Base-by-base conservation (phyloP, 2,329 filamentous ascomycete species). In the Colletotrichum tanaceti region DNA sequence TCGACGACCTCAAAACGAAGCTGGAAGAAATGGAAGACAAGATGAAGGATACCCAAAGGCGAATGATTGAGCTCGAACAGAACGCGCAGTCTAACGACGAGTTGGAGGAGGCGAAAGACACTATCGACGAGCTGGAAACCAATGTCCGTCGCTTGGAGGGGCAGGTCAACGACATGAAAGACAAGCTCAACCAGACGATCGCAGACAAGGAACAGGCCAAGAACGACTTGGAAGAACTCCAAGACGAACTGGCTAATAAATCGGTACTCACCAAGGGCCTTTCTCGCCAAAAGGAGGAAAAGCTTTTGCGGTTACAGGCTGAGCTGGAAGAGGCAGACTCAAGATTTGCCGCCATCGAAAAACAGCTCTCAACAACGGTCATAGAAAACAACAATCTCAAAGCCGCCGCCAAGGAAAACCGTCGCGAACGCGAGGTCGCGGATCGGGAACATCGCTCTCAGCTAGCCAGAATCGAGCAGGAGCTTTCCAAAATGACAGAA, bases 161-260 rank as follows among this genome's bases (percentile, higher is more conserved):
- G 43, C 84, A 89, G 72, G 76, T 85, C 0, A 83, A 87, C 39
- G 84, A 88, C 18, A 80, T 86, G 63, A 87, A 85, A 72, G 82
- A 86, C 14, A 85, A 85, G 72, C 78, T 86, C 20, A 80, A 88
- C 44, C 82, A 87, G 59, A 87, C 88, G 0, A 69, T 84, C 9
- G 75, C 80, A 1, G 84, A 89, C 64, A 88, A 87, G 72, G 82
- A 87, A 24, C 83, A 85, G 38, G 88, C 88, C 2, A 86, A 89
- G 73, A 80, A 79, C 7, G 85, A 91, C 67, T 80, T 91, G 18
- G 85, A 89, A 73, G 88, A 91, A 74, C 83, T 94, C 28, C 91
- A 92, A 70, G 90, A 93, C 62, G 92, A 94, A 73, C 88, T 94
- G 85, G 86, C 91, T 24, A 90, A 94, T 79, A 94, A 93, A 73